Conservation (phyloP, 2,329 filamentous ascomycete genomes). For the Cladophialophora psammophila region DNA sequence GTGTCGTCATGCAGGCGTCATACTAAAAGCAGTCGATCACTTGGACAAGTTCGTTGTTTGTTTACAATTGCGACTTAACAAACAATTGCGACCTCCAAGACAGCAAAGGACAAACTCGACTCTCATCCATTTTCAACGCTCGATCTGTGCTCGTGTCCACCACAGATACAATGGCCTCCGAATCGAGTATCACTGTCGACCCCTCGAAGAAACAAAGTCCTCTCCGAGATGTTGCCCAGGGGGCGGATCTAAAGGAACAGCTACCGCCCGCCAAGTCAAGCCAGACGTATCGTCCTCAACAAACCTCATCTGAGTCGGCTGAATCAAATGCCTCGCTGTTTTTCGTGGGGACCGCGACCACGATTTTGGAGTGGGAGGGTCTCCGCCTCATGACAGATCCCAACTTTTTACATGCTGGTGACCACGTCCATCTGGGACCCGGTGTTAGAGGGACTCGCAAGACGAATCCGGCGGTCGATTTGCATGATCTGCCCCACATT, state of each 20-base stretch:
- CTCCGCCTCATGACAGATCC: constrained; percentile 57
- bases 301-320: constrained; percentile 48
- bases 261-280: constrained; percentile 55
- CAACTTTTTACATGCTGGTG: constrained; percentile 71
- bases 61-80: neutral
- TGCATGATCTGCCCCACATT: constrained; percentile 66
- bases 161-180: constrained; percentile 18
- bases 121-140: neutral
- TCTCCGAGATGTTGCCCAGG: constrained; percentile 47
- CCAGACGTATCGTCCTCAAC: constrained; percentile 15
- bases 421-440: constrained; percentile 71
- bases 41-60: neutral
- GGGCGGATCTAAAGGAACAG: constrained; percentile 41
- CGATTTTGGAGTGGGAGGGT: constrained; percentile 51
- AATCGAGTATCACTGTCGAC: constrained; percentile 28
- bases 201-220: constrained; percentile 44
- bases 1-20: constrained; percentile 25
- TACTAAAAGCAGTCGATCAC: constrained; percentile 2
- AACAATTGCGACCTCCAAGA: neutral
- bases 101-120: neutral
- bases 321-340: constrained; percentile 49
- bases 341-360: constrained; percentile 52
- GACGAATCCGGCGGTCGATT: constrained; percentile 67
- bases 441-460: constrained; percentile 63
- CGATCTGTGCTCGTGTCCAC: neutral